A percentile compares a stretch with the other conserved stretches of the same genome.
These are phyloP conservation scores for Pestalotiopsis sp. DNA, from an alignment of 2,329 filamentous ascomycete species.

Conservation along the genomic window DNA sequence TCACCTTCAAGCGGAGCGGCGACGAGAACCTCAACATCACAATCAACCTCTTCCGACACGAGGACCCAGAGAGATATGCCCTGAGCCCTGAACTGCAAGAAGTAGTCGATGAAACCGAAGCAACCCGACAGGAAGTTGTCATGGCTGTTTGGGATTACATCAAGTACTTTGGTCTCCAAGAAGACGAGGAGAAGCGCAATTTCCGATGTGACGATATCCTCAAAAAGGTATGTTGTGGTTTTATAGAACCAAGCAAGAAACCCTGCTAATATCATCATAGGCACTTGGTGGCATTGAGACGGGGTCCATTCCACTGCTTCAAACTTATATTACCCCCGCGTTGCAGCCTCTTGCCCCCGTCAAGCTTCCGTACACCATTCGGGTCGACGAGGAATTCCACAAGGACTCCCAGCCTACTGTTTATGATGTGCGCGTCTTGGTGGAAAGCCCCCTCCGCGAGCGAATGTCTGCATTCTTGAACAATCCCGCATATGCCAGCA, in stretches of 20 bases:
- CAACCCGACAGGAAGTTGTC: constrained; percentile 83
- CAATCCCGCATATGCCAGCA: constrained; percentile 70
- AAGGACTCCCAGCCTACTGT: constrained; percentile 76
- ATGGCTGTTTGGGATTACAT: constrained; percentile 97
- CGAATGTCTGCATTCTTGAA: constrained; percentile 67
- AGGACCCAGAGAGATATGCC: constrained; percentile 82
- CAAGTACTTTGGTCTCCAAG: constrained; percentile 80
- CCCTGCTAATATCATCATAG: constrained; percentile 65
- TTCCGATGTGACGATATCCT: constrained; percentile 88
- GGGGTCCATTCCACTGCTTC: constrained; percentile 84
- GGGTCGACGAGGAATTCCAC: constrained; percentile 84
- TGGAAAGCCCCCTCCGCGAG: constrained; percentile 79
- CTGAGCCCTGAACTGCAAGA: constrained; percentile 80
- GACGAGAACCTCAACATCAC: constrained; percentile 93
- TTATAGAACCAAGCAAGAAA: constrained; percentile 41
- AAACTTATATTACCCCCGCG: constrained; percentile 78
- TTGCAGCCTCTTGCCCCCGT: constrained; percentile 80
- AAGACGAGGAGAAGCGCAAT: constrained; percentile 91
- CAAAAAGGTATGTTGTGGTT: constrained; percentile 60
- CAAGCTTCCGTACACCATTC: constrained; percentile 87
- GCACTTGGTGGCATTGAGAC: constrained; percentile 9
- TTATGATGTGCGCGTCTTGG: constrained; percentile 84
- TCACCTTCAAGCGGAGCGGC: constrained; percentile 88
- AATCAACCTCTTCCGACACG: constrained; percentile 83
- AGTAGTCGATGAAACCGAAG: constrained; percentile 83